Evolutionary conservation across 805 yeast species (phyloP).

Genomic region (Ogataea polymorpha): DNA sequence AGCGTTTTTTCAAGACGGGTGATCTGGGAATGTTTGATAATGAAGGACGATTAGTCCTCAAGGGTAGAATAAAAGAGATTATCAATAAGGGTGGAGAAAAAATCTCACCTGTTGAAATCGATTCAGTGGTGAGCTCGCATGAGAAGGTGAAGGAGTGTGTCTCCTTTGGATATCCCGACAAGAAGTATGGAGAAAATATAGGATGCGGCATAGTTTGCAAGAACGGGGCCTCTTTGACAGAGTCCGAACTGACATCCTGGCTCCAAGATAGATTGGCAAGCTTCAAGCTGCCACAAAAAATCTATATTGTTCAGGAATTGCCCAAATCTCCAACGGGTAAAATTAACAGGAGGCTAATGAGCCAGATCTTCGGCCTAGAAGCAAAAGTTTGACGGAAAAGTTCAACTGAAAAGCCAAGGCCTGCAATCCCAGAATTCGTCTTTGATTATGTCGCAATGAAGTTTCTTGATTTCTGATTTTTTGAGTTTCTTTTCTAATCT

Average conservation of each 20-base stretch:
- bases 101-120: slow-evolving; percentile 70
- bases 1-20: slow-evolving; percentile 60
- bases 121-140: slow-evolving; percentile 55
- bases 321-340: slow-evolving; percentile 81
- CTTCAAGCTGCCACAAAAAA: slow-evolving; percentile 59
- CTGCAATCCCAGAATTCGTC: slow-evolving; percentile 60
- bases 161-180: slow-evolving; percentile 64
- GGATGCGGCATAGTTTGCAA: slow-evolving; percentile 65
- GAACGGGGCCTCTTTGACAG: slow-evolving; percentile 35
- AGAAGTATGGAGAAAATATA: slow-evolving; percentile 67
- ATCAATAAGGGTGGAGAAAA: slow-evolving; percentile 79
- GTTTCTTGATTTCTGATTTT: slow-evolving; percentile 42
- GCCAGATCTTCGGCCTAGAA: slow-evolving; percentile 45
- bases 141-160: slow-evolving; percentile 70
- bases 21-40: slow-evolving; percentile 65
- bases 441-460: slow-evolving; percentile 62
- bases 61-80: slow-evolving; percentile 71
- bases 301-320: slow-evolving; percentile 55
- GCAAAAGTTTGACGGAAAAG: slow-evolving; percentile 33
- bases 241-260: slow-evolving; percentile 44
- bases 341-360: slow-evolving; percentile 65
- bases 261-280: slow-evolving; percentile 45
- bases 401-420: slow-evolving; percentile 34
- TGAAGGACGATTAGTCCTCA: slow-evolving; percentile 57
- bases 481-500: slow-evolving; percentile 45